These are phyloP conservation scores for Aspergillus neoniger DNA, from an alignment of 2,329 filamentous ascomycete species.

Conservation along the genomic window DNA sequence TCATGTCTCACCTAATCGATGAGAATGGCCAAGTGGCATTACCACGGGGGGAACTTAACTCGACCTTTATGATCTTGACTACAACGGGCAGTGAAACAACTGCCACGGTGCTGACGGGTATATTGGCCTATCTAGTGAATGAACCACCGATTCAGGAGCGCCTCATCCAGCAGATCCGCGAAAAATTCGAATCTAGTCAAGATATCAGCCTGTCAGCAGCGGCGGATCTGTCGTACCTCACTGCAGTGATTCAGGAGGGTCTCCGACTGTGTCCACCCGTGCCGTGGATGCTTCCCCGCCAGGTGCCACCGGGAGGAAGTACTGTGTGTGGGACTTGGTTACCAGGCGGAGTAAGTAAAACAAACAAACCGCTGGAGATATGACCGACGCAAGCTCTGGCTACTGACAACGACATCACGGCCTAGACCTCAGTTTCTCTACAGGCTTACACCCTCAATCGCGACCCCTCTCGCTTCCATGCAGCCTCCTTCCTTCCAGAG, in stretches of 20 bases:
- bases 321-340: conserved; percentile 9
- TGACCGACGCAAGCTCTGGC: background rate
- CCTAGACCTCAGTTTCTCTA: conserved; percentile 3
- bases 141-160: background rate
- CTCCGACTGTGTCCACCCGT: conserved; percentile 31
- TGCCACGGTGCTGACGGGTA: conserved; percentile 13
- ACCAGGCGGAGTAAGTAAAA: conserved; percentile 1
- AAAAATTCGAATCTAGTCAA: background rate
- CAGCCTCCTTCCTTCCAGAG: conserved; percentile 3
- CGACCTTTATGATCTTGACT: conserved; percentile 7
- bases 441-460: conserved; percentile 11
- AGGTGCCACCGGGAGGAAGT: conserved; percentile 4
- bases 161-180: background rate
- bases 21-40: no score
- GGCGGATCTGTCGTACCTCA: conserved; percentile 24
- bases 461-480: conserved; percentile 2
- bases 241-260: conserved; percentile 29
- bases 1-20: no score
- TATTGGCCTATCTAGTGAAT: conserved; percentile 3
- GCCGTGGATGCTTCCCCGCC: conserved; percentile 12
- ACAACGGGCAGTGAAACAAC: conserved; percentile 30
- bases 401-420: background rate
- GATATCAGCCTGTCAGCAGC: conserved; percentile 14
- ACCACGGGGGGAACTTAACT: no score
- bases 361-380: no score